Base-by-base conservation (phyloP, 768 basidiomycete species). In the Hygrophoropsis aurantiaca region DNA sequence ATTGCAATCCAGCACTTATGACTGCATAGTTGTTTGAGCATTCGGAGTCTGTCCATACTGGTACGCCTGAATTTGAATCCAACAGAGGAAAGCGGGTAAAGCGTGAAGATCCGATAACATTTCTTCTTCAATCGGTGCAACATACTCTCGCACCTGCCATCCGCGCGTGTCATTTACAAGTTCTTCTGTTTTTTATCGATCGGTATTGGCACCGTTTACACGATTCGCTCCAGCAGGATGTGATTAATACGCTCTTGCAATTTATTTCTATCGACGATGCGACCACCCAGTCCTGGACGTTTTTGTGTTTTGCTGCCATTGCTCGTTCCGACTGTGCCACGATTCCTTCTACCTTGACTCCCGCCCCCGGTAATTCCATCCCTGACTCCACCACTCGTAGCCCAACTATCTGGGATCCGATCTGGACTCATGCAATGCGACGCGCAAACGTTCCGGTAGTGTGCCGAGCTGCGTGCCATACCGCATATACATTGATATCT, bases 371-470 rank as follows among this genome's bases (percentile, higher is more conserved):
- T 21, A 21, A 33, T 10, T 5, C 43, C 20, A 13, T 18, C 11
- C 15, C 23, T 18, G 34, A 50, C 10, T 15, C 44, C 5, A 37
- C 23, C 40, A 48, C 20, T 16, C 55, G 58, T 13, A 54, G 57
- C 18, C 50, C 55, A 19, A 50, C 58, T n/a, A 75, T 72, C n/a
- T 95, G 92, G 91, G 82, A 86, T 54, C 70, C 79, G 6, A 73
- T 94, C 23, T 97, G 92, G 94, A 79, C 82, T 2, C 82, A 89
- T 58, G 82, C 88, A 4, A 79, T 90, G 44, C 85, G 92, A 23
- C 84, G 89, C 30, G 71, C 81, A 26, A 82, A 81, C 36, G 74
- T 81, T 2, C 80, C 89, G 16, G 66, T 73, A 10, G 78, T 88
- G 3, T 92, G 82, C 58, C 82, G 94, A 43, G 82, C 89, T 3